A percentile compares a stretch with the other conserved stretches of the same genome.
Evolutionary conservation across 441 rosid genomes (phyloP).

Genomic region (Pelargonium fulgidum): DNA sequence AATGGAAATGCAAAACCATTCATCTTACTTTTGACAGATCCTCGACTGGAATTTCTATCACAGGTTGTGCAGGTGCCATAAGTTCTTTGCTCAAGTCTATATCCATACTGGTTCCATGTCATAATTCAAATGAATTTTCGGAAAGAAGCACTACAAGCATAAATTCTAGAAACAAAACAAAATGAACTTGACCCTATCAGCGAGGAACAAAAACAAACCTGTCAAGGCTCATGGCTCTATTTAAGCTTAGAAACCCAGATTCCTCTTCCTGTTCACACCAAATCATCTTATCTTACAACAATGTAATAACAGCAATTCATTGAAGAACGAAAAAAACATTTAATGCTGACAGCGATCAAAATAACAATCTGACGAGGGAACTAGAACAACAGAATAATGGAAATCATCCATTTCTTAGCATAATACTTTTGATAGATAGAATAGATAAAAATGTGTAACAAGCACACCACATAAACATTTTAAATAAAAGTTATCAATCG

Average conservation of each 20-base stretch:
- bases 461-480: neutral
- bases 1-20: conserved; percentile 8
- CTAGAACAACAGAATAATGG: neutral
- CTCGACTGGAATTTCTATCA: conserved; percentile 23
- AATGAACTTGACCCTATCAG: conserved; percentile 3
- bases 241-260: conserved; percentile 72
- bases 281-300: neutral
- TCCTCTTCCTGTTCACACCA: conserved; percentile 49
- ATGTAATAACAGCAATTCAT: neutral
- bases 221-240: conserved; percentile 77
- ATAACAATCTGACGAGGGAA: neutral
- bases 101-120: conserved; percentile 44
- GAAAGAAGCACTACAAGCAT: neutral
- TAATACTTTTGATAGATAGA: neutral
- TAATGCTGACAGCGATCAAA: neutral
- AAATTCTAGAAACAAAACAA: neutral
- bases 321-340: neutral
- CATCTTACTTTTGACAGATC: conserved; percentile 36
- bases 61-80: conserved; percentile 33
- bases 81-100: conserved; percentile 78
- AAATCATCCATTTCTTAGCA: neutral
- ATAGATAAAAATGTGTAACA: neutral
- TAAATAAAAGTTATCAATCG: neutral
- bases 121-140: conserved; percentile 3
- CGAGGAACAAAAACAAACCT: conserved; percentile 37